Evolutionary conservation across 2,329 filamentous ascomycete species (phyloP), one percentile per base, ranked within the genome.

Genomic region (Remersonia thermophila): DNA sequence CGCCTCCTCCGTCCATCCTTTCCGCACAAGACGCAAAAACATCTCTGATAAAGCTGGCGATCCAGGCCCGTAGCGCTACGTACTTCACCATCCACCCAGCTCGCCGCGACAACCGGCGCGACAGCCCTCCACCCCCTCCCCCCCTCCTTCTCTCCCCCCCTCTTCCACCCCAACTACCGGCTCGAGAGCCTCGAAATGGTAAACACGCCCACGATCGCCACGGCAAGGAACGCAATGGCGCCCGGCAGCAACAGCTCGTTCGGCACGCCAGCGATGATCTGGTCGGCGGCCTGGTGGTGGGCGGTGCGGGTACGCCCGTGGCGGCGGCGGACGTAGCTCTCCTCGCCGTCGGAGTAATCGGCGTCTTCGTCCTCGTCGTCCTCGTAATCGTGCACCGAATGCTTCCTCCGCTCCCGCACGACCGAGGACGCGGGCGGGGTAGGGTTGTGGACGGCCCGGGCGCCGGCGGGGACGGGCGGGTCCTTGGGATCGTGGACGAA

Each of bases 401-500:
- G 20, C 67, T 25, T 63, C 59, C 32, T 64, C 44, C 73, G 63
- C 48, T 71, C 66, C 17, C 71, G 69, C 27, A 70, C 43, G 4
- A 59, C 59, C 4, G 65, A 65, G 16, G 67, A 71, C 7, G 60
- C 55, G 16, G 66, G 62, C 12, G 69, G 71, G 1, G 67, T 70
- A 27, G 58, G 51, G 9, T 62, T 47, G 3, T 63, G 40, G 0
- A 40, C 40, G 8, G 39, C 35, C 20, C 9, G 5, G 3, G 39
- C 52, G 16, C 66, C 69, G 0, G 75, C 71, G 1, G 71, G 65
- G 0, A 86, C 70, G 0, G 87, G 83, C n/a, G 89, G 77, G 61
- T 91, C 81, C 44, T 86, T 77, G 1, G 89, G 87, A 51, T 98
- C 83, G 56, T 98, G 91, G 10, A 96, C 87, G 51, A 94, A 96